phyloP scores from a whole-genome alignment of 176 grass and related monocot genomes.

The Aegilops bicornis region DNA sequence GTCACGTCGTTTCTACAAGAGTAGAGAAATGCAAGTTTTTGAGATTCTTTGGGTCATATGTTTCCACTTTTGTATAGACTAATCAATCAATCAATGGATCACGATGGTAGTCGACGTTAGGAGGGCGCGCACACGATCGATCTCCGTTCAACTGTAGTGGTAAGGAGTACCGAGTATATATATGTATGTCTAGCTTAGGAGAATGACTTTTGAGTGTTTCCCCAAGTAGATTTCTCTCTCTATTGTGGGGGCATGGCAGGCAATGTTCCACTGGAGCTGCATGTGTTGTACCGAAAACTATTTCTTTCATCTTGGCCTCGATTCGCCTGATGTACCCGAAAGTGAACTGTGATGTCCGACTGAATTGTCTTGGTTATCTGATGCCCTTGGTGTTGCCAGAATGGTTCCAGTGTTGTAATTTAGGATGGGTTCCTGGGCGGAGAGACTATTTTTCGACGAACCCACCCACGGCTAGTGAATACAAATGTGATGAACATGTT shows the following conservation, averaged over 20 bases:
- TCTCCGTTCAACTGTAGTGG: conserved; percentile 32
- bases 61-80: conserved; percentile 59
- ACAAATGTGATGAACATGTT: neutral
- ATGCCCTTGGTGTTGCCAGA: neutral
- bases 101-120: conserved; percentile 45
- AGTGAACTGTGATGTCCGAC: neutral
- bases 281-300: conserved; percentile 22
- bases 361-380: neutral
- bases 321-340: conserved; percentile 16
- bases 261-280: conserved; percentile 29
- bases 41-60: conserved; percentile 38
- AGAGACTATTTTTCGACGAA: neutral
- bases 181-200: conserved; percentile 38
- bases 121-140: conserved; percentile 26
- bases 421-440: neutral
- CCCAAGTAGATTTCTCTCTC: conserved; percentile 27
- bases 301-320: neutral
- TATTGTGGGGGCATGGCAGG: neutral
- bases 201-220: neutral
- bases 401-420: neutral
- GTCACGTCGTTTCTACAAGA: conserved; percentile 27
- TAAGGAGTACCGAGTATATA: conserved; percentile 34
- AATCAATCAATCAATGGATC: conserved; percentile 29
- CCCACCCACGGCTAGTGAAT: neutral
- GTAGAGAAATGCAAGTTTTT: conserved; percentile 33